phyloP scores from a whole-genome alignment of 2,329 filamentous ascomycete species.

The Fusarium ambrosium region DNA sequence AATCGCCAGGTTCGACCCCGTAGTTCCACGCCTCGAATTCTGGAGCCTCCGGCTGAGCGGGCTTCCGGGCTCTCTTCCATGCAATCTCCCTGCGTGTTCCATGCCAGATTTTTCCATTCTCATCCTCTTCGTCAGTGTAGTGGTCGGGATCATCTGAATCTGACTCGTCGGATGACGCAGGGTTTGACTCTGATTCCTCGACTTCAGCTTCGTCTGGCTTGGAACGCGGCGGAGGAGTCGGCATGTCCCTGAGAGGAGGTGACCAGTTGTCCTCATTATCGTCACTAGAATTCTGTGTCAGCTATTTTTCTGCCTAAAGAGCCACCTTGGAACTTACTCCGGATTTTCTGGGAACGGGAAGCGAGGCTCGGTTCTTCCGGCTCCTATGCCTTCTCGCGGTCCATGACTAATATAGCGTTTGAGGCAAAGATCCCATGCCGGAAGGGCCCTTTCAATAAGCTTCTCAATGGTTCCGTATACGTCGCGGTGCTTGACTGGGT shows the following conservation, averaged over 20 bases:
- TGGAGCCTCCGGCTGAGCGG: slow-evolving; percentile 28
- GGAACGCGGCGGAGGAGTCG: background rate
- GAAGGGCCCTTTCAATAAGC: slow-evolving; percentile 53
- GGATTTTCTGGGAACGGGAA: slow-evolving; percentile 8
- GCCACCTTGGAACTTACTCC: slow-evolving; percentile 10
- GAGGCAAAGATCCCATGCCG: slow-evolving; percentile 59
- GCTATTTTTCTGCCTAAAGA: accelerated
- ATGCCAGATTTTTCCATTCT: background rate
- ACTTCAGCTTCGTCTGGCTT: background rate
- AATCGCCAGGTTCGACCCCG: slow-evolving; percentile 8
- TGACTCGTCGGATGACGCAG: background rate
- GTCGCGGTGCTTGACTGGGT: slow-evolving; percentile 50
- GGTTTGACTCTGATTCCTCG: slow-evolving; percentile 1
- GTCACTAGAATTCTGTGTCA: slow-evolving; percentile 22
- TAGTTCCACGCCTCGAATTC: slow-evolving; percentile 55
- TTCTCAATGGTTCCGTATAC: slow-evolving; percentile 55
- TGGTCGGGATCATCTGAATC: slow-evolving; percentile 8
- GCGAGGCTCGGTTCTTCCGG: slow-evolving; percentile 26
- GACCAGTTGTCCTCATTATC: slow-evolving; percentile 27
- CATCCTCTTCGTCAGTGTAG: slow-evolving; percentile 32
- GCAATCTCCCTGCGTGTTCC: background rate
- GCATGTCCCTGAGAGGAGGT: background rate
- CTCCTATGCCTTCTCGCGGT: slow-evolving; percentile 35
- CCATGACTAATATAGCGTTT: slow-evolving; percentile 48
- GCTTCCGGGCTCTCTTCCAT: slow-evolving; percentile 31